A percentile compares a stretch with the other conserved stretches of the same genome.
phyloP scores from a whole-genome alignment of 2,329 filamentous ascomycete species.

The Cercospora zeae-maydis region DNA sequence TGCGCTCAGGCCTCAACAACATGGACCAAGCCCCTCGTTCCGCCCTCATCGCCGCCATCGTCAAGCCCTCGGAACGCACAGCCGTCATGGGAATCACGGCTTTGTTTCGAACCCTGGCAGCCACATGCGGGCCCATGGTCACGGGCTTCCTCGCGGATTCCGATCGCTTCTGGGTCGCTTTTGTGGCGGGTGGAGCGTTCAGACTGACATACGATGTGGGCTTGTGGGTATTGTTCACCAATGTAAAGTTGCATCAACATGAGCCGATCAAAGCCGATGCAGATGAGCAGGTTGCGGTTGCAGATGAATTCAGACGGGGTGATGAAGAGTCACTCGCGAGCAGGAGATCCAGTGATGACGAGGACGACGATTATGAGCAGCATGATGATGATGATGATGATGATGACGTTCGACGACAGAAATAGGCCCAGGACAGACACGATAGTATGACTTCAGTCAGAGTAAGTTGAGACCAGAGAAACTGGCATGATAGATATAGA shows the following conservation, averaged over 20 bases:
- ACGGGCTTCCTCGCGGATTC: slow-evolving; percentile 55
- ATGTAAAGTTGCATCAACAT: slow-evolving; percentile 47
- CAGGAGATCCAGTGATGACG: slow-evolving; percentile 1
- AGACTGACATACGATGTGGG: slow-evolving; percentile 58
- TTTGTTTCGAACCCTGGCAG: slow-evolving; percentile 58
- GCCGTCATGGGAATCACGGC: slow-evolving; percentile 67
- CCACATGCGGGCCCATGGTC: slow-evolving; percentile 53
- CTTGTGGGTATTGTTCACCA: slow-evolving; percentile 58
- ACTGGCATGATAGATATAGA: background rate
- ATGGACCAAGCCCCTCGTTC: slow-evolving; percentile 67
- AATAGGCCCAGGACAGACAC: background rate
- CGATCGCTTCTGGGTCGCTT: slow-evolving; percentile 59
- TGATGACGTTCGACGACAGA: background rate
- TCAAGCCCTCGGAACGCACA: slow-evolving; percentile 62
- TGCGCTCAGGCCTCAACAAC: slow-evolving; percentile 61
- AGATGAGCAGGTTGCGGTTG: background rate
- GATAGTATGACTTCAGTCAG: background rate
- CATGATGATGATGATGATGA: background rate
- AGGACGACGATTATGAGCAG: slow-evolving; percentile 4
- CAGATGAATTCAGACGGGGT: background rate
- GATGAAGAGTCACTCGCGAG: slow-evolving; percentile 6
- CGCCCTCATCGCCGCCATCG: slow-evolving; percentile 64
- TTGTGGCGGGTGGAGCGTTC: slow-evolving; percentile 54
- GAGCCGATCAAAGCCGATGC: slow-evolving; percentile 5
- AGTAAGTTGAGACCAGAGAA: background rate